These are phyloP conservation scores for Colletotrichum euphorbiae DNA, from an alignment of 2,329 filamentous ascomycete species.

Conservation along the genomic window DNA sequence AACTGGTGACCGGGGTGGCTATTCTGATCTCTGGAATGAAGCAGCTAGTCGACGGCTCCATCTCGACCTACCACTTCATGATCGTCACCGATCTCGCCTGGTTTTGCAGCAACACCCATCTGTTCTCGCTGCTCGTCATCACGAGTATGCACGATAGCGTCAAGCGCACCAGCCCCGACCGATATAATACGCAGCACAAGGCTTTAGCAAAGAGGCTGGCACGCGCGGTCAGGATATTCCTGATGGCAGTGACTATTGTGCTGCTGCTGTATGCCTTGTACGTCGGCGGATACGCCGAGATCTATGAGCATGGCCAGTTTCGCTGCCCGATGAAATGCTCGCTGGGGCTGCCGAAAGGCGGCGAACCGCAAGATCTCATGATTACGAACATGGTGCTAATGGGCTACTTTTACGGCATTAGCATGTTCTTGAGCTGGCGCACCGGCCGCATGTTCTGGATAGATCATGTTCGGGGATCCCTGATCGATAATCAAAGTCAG, in stretches of 20 bases:
- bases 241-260: constrained; percentile 1
- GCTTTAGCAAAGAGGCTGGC: not conserved
- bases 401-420: constrained; percentile 11
- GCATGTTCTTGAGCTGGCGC: constrained; percentile 19
- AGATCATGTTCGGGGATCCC: not conserved
- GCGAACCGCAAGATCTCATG: not conserved
- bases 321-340: constrained; percentile 18
- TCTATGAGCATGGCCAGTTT: not conserved
- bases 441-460: constrained; percentile 25
- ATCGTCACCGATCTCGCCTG: constrained; percentile 44
- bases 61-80: constrained; percentile 44
- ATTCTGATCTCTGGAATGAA: constrained; percentile 39
- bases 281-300: not conserved
- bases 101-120: constrained; percentile 43
- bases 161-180: constrained; percentile 22
- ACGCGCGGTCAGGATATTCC: not conserved
- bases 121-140: constrained; percentile 40
- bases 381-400: constrained; percentile 21
- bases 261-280: constrained; percentile 1
- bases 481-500: constrained; percentile 23
- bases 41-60: constrained; percentile 35
- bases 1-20: constrained; percentile 43
- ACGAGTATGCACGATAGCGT: constrained; percentile 30
- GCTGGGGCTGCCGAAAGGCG: not conserved
- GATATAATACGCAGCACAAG: not conserved